phyloP scores from a whole-genome alignment of 2,329 filamentous ascomycete species.

The Penicillium sp. region DNA sequence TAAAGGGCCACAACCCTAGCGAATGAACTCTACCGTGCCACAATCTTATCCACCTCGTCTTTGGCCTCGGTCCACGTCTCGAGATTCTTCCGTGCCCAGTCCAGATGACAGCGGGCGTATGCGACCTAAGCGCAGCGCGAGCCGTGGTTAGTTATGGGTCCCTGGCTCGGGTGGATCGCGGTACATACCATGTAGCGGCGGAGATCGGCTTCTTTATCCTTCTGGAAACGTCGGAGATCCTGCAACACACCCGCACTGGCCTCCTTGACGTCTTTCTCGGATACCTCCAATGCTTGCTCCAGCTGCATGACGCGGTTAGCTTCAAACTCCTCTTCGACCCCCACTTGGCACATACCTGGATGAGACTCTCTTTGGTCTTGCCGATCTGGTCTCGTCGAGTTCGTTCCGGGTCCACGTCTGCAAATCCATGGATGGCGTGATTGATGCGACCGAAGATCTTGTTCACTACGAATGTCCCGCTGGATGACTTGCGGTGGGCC shows the following conservation, averaged over 20 bases:
- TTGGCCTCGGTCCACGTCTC: constrained; percentile 91
- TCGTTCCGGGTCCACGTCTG: constrained; percentile 91
- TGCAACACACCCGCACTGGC: constrained; percentile 84
- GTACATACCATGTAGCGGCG: constrained; percentile 81
- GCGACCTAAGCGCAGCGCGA: constrained; percentile 61
- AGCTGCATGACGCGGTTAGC: constrained; percentile 54
- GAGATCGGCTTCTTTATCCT: constrained; percentile 92
- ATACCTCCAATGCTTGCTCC: constrained; percentile 84
- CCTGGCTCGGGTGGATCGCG: background rate
- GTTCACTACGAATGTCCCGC: constrained; percentile 86
- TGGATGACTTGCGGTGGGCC: constrained; percentile 74
- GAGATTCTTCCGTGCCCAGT: constrained; percentile 89
- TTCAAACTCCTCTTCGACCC: background rate
- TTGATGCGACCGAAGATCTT: constrained; percentile 93
- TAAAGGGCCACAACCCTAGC: background rate
- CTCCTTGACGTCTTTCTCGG: constrained; percentile 88
- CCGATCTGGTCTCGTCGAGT: constrained; percentile 90
- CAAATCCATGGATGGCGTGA: constrained; percentile 93
- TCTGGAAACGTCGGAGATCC: constrained; percentile 89
- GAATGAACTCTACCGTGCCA: constrained; percentile 32
- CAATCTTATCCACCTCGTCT: constrained; percentile 84
- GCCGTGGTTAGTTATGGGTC: constrained; percentile 9
- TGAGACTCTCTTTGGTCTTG: constrained; percentile 86
- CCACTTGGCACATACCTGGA: constrained; percentile 45
- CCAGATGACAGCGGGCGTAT: constrained; percentile 87